Percentiles rank a stretch among this genome's conserved stretches.
Conservation (phyloP, 75 land plant species). For the Selaginella tamariscina region DNA sequence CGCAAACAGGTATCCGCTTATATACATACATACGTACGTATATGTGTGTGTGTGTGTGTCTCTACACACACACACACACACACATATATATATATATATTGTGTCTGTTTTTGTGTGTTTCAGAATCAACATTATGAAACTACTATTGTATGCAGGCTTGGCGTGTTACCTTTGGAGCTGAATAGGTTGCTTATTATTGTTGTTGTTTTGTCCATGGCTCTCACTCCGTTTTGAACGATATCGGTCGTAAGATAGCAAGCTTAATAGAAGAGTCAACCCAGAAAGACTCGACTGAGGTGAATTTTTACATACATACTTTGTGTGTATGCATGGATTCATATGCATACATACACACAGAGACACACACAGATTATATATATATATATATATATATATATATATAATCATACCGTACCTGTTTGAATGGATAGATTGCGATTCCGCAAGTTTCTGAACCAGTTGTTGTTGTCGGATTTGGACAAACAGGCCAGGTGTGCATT, state of each 20-base stretch:
- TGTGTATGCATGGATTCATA: background rate
- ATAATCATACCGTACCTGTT: no score
- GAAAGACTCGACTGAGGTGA: constrained; percentile 26
- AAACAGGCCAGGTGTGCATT: constrained; percentile 91
- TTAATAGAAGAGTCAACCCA: constrained; percentile 41
- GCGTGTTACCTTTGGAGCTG: constrained; percentile 88
- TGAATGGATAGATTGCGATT: background rate
- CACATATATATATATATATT: no score
- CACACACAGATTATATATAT: no score
- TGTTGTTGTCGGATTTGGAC: constrained; percentile 93
- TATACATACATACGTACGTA: no score
- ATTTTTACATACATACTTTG: background rate
- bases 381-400: no score
- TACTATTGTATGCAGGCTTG: constrained; percentile 44
- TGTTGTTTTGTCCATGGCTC: constrained; percentile 92
- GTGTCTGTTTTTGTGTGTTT: no score
- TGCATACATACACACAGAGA: no score
- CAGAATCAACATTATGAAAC: background rate
- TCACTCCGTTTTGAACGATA: constrained; percentile 90
- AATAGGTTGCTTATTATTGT: constrained; percentile 90
- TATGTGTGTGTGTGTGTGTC: no score
- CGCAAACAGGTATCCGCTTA: constrained; percentile 58
- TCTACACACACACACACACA: no score
- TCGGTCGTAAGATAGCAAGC: constrained; percentile 71
- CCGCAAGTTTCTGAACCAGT: constrained; percentile 45